Conservation (phyloP, 345 rosid genomes). For the Populus pruinosa region DNA sequence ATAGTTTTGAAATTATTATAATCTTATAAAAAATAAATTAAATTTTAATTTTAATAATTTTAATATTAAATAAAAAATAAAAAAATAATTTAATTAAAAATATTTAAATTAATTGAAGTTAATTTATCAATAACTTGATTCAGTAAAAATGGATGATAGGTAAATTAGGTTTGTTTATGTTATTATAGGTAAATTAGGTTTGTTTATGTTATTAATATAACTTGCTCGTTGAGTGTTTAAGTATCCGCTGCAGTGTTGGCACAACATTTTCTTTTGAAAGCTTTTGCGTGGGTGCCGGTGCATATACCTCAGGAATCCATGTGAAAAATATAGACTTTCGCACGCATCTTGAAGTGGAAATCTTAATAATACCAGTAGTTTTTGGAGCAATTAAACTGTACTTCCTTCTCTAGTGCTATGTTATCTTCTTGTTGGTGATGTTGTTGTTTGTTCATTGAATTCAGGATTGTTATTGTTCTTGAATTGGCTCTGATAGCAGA, state of each 20-base stretch:
- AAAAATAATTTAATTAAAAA: too few species aligned
- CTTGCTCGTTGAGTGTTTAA: neutral
- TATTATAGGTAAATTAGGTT: neutral
- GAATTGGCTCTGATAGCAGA: conserved; percentile 51
- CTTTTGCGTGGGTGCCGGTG: neutral
- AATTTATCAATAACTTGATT: too few species aligned
- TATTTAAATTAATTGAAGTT: too few species aligned
- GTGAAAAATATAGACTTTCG: neutral
- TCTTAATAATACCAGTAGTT: neutral
- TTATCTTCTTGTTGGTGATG: conserved; percentile 8
- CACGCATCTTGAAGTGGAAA: neutral
- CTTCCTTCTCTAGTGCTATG: neutral
- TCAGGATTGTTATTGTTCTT: conserved; percentile 69
- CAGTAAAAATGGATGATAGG: neutral
- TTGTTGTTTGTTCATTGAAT: neutral
- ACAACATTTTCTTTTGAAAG: neutral
- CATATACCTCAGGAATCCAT: neutral
- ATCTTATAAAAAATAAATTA: too few species aligned
- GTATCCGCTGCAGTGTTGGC: neutral
- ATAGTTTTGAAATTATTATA: too few species aligned
- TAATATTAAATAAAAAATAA: too few species aligned
- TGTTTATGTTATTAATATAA: neutral
- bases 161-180: neutral
- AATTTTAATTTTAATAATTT: too few species aligned
- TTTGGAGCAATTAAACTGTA: neutral